Base-by-base conservation (phyloP, 2,329 filamentous ascomycete genomes). In the Rachicladosporium sp. region DNA sequence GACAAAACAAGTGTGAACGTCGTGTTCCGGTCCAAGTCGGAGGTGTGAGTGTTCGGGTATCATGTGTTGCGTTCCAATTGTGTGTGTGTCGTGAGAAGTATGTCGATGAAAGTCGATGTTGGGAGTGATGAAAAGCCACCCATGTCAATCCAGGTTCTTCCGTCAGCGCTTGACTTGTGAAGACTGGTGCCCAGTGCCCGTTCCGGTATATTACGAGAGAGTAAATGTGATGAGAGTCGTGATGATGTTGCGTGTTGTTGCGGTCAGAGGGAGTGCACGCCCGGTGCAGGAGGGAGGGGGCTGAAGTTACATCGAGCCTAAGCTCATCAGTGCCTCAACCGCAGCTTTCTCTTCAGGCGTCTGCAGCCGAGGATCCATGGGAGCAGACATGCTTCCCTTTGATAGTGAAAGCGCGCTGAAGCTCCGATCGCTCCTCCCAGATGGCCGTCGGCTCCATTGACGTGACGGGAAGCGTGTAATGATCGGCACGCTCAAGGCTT, bases 261-360 rank as follows among this genome's bases (percentile, higher is more conserved):
- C 15, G 15, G 15, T 19, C 15, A 19, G 15, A 19, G 15, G 15
- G 15, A 19, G 15, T 19, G 15, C 15, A 19, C 15, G 15, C 15
- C 15, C 15, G 15, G 15, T 19, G 15, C 15, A 19, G 15, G 15
- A 19, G 15, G 12, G 21, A 36, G 34, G 12, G 30, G 30, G 10
- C 30, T 12, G 52, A 32, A 19, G 43, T 61, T 59, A 69, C 65
- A 70, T 68, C 40, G 82, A 88, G 64, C 83, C 81, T 61, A 91
- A 80, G 60, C 78, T 76, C 55, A 91, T 68, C 55, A 89, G 75
- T 48, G 83, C 84, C 61, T 86, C 83, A 48, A 88, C 75, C 40
- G 84, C 84, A 61, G 86, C 83, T 52, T 80, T 79, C 68, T 89
- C 84, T 62, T 86, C 80, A 45, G 77, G 73, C 58, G 80, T 76